Evolutionary conservation across 2,329 filamentous ascomycete genomes (phyloP), one percentile per base, ranked within the genome.

Genomic region (Exophiala lecanii-corni): DNA sequence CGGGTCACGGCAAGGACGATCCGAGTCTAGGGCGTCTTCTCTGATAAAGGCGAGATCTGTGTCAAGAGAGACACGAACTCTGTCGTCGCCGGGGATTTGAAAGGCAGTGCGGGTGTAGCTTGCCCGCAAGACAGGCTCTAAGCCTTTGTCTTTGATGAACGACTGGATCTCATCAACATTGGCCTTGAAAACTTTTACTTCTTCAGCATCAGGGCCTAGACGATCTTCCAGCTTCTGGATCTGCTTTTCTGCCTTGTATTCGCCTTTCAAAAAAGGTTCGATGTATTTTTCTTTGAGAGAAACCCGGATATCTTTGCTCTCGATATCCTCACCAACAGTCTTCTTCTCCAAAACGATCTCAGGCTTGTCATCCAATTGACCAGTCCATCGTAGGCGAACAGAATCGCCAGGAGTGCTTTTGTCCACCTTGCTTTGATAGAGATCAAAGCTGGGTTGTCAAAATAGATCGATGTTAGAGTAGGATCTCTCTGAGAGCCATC

Each of bases 31-130:
- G 2, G 84, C 67, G 57, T 83, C 79, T 61, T 83, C 79, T 41
- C 78, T 72, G 58, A 98, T 94, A 56, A 97, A 84, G 17, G 88
- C 89, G 21, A 98, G 74, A 55, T 94, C 81, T 1, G 89, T 96
- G 62, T 98, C 92, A 47, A 98, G 85, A 4, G 89, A 89, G 56
- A 98, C 86, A 41, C 92, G 82, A 35, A 98, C 82, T 15, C 86
- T 84, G 63, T 94, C 82, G 61, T 98, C 89, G 10, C 86, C 81
- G 4, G 92, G 92, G 54, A 95, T 95, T 66, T 98, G 92, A 71
- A 97, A 98, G 1, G 92, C 92, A 1, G 89, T 94, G 50, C 92
- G 85, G 28, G 82, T 86, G 63, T 97, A 97, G 67, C 94, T 95
- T 50, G 92, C 92, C 38, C 92, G 81, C 40, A 98, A 66, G 21